Evolutionary conservation across 1,139 yeast genomes (phyloP).

Genomic region (Zygosaccharomyces pseudobailii): DNA sequence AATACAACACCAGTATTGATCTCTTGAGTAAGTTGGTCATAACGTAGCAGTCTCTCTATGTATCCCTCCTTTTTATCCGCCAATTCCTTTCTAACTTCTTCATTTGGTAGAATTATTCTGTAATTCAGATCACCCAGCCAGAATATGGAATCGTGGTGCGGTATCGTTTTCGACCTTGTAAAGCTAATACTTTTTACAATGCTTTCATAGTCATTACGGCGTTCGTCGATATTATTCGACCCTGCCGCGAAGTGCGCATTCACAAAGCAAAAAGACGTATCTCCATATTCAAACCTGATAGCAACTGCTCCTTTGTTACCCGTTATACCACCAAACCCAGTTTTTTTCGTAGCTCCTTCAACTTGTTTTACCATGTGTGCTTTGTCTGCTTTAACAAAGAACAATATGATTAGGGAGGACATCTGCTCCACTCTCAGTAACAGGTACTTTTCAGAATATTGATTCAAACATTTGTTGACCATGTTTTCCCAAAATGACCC

Average conservation of each 20-base stretch:
- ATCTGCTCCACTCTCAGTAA: conserved; percentile 79
- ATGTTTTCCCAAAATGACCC: conserved; percentile 60
- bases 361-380: conserved; percentile 55
- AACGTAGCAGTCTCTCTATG: conserved; percentile 51
- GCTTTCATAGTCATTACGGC: conserved; percentile 76
- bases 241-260: conserved; percentile 96
- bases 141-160: conserved; percentile 79
- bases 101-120: conserved; percentile 66
- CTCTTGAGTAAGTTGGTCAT: conserved; percentile 75
- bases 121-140: conserved; percentile 95
- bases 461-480: conserved; percentile 53
- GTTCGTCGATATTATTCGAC: conserved; percentile 63
- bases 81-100: conserved; percentile 49
- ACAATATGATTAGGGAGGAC: conserved; percentile 73
- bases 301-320: conserved; percentile 96
- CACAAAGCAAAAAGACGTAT: conserved; percentile 70
- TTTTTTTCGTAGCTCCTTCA: conserved; percentile 77
- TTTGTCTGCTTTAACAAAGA: conserved; percentile 57
- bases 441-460: conserved; percentile 47
- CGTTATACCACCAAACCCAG: conserved; percentile 92
- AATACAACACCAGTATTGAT: conserved; percentile 68
- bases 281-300: conserved; percentile 71
- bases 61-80: conserved; percentile 43
- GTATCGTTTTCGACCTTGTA: conserved; percentile 47
- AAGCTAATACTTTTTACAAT: conserved; percentile 46